Conservation (phyloP, 225 moss, liverwort and hornwort genomes). For the Ulota crispa region DNA sequence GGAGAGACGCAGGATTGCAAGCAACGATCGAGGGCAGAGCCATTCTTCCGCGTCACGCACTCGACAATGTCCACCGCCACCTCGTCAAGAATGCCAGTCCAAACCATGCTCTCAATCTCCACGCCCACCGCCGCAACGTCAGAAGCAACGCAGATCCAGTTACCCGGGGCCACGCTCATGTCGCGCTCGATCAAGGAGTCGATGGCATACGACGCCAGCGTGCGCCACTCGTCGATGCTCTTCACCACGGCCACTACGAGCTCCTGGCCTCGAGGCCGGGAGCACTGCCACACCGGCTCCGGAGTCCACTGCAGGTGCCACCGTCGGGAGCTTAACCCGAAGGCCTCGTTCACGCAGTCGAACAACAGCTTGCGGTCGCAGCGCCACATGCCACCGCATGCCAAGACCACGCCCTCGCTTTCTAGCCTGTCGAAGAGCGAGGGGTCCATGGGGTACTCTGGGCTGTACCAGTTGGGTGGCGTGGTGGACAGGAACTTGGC, state of each 20-base stretch:
- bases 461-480: slow-evolving; percentile 32
- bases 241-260: slow-evolving; percentile 31
- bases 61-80: slow-evolving; percentile 18
- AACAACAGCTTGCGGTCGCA: slow-evolving; percentile 53
- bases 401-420: slow-evolving; percentile 15
- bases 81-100: slow-evolving; percentile 34
- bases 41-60: background rate
- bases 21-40: background rate
- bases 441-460: slow-evolving; percentile 35
- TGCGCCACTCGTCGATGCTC: slow-evolving; percentile 36
- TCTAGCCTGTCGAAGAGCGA: slow-evolving; percentile 50
- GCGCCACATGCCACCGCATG: slow-evolving; percentile 40
- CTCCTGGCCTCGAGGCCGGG: no score
- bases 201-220: slow-evolving; percentile 19
- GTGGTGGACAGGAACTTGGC: slow-evolving; percentile 28
- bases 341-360: slow-evolving; percentile 52
- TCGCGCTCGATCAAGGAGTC: slow-evolving; percentile 45
- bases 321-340: background rate
- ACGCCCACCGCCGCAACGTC: slow-evolving; percentile 11
- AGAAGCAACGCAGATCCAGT: slow-evolving; percentile 13
- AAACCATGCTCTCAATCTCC: slow-evolving; percentile 29
- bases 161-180: slow-evolving; percentile 26
- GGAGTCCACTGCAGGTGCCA: slow-evolving; percentile 2
- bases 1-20: no score
- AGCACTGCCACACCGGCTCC: background rate